A percentile compares a stretch with the other conserved stretches of the same genome.
Evolutionary conservation across 805 yeast genomes (phyloP).

Genomic region (Starmerella geochares): DNA sequence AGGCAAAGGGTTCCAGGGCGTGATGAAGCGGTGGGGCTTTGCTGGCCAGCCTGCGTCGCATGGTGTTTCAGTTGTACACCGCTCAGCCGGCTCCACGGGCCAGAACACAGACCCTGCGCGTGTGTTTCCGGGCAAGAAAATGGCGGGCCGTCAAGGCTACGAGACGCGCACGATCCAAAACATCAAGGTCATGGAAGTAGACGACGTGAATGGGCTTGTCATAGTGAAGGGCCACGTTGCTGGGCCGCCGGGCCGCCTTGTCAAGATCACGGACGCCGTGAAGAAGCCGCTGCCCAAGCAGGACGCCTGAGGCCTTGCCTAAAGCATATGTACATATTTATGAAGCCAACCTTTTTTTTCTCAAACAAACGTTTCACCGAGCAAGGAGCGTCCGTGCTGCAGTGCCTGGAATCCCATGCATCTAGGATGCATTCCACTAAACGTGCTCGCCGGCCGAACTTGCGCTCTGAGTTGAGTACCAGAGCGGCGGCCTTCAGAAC

Average conservation of each 20-base stretch:
- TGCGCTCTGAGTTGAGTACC: too few species aligned
- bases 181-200: slow-evolving; percentile 64
- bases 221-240: slow-evolving; percentile 83
- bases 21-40: slow-evolving; percentile 90
- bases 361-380: neutral
- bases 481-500: too few species aligned
- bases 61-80: slow-evolving; percentile 87
- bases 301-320: neutral
- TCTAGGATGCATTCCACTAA: too few species aligned
- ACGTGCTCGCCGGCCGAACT: too few species aligned
- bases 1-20: slow-evolving; percentile 98
- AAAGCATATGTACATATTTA: slow-evolving; percentile 11
- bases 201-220: slow-evolving; percentile 69
- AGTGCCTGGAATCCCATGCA: too few species aligned
- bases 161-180: slow-evolving; percentile 64
- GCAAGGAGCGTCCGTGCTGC: too few species aligned
- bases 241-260: slow-evolving; percentile 70
- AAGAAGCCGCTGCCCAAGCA: slow-evolving; percentile 26
- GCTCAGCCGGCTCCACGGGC: slow-evolving; percentile 97
- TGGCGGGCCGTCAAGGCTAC: slow-evolving; percentile 97
- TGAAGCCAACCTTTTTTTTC: neutral
- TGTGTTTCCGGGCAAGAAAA: slow-evolving; percentile 89
- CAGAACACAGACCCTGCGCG: slow-evolving; percentile 93
- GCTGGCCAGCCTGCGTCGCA: slow-evolving; percentile 85
- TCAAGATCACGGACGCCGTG: slow-evolving; percentile 71